Base-by-base conservation (phyloP, 345 rosid genomes). In the Hibiscus syriacus region DNA sequence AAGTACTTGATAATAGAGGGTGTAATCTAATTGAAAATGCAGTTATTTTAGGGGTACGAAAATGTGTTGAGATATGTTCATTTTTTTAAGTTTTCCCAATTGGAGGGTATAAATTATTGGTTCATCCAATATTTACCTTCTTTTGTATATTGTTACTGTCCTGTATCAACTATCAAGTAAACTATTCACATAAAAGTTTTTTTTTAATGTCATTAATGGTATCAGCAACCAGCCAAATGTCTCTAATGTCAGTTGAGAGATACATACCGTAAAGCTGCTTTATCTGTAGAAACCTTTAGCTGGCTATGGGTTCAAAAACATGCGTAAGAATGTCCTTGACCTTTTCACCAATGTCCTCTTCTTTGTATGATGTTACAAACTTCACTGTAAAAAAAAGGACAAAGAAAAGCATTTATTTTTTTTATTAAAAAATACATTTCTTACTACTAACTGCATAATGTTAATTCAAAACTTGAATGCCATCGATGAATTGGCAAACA, bases 261-360 rank as follows among this genome's bases (percentile, higher is more conserved):
- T 60, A 59, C 55, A 7, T 56, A 64, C 64, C 70, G 9, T 43
- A 10, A 64, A 29, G 4, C 14, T 54, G 64, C 64, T 23, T 46
- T 66, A 19, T 34, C 26, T 74, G 17, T 10, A 61, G 20, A 27
- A 63, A 38, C 26, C 36, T 60, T 50, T 20, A 23, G 32, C 73
- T 25, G 12, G n/a, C n/a, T n/a, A n/a, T n/a, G 62, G 83, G 76
- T 49, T 76, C 73, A 46, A 87, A n/a, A n/a, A n/a, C n/a, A 77
- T 85, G 94, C 76, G 50, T 65, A 27, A 89, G 90, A 71, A 92
- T 89, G 83, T 72, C 68, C 55, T 63, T 56, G 52, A 87, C 90
- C 32, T 76, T 67, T 69, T 79, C 84, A 63, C 76, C 74, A 25
- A 80, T 80, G 39, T 83, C 86, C 32, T 77, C 89, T 76, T 86